Evolutionary conservation across 2,329 filamentous ascomycete species (phyloP).

Genomic region (Lasiodiplodia sp.): DNA sequence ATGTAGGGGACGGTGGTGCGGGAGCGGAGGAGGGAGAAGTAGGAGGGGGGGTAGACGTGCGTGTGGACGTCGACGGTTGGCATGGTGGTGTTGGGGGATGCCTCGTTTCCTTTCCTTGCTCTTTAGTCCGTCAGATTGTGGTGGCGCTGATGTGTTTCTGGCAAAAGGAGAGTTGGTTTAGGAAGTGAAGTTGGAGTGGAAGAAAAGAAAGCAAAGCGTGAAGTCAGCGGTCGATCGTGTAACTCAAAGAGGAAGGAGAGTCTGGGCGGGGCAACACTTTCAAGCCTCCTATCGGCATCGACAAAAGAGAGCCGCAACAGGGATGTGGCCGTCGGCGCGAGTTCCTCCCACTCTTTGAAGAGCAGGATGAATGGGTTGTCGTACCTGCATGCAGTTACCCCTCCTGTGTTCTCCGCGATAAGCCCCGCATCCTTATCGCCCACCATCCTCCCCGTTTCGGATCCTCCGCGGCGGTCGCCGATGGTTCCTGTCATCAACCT

Average conservation of each 20-base stretch:
- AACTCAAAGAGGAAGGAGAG: conserved; percentile 17
- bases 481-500: not conserved
- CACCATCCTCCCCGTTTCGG: conserved; percentile 14
- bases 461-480: conserved; percentile 19
- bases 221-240: not conserved
- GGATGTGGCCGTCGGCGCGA: conserved; percentile 8
- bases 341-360: not conserved
- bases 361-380: not conserved
- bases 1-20: conserved; percentile 73
- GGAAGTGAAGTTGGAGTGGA: not conserved
- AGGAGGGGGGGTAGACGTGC: conserved; percentile 68
- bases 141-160: not conserved
- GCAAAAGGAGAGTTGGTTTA: too few species aligned
- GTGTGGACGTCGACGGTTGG: conserved; percentile 67
- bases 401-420: conserved; percentile 15
- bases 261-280: not conserved
- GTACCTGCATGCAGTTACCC: conserved; percentile 15
- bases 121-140: not conserved
- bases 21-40: conserved; percentile 63
- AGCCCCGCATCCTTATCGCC: conserved; percentile 29
- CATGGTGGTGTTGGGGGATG: conserved; percentile 35
- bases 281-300: not conserved
- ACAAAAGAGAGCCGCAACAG: not conserved
- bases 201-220: not conserved
- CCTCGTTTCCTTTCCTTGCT: not conserved